Conservation (phyloP, 352 stramenopile species). For the Phytophthora macrochlamydospora region DNA sequence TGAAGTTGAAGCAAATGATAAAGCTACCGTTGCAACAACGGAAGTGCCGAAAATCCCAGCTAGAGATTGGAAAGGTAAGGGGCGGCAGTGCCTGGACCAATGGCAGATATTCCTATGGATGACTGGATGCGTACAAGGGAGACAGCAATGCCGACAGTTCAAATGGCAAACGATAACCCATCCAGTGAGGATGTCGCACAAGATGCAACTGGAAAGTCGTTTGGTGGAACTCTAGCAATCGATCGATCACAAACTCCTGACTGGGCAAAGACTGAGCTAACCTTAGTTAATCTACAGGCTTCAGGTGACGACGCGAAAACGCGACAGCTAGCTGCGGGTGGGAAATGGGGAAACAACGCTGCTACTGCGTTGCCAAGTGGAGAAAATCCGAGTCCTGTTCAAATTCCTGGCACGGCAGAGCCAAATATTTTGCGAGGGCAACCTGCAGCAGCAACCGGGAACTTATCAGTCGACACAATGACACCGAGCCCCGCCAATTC, state of each 20-base stretch:
- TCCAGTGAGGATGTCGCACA: not conserved
- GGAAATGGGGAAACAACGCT: slow-evolving; percentile 25
- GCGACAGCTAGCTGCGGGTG: slow-evolving; percentile 4
- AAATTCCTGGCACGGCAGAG: not conserved
- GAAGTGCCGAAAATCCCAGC: slow-evolving; percentile 22
- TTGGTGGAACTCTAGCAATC: slow-evolving; percentile 29
- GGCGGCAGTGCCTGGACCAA: slow-evolving; percentile 48
- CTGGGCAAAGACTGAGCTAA: slow-evolving; percentile 49
- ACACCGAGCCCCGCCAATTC: slow-evolving; percentile 15
- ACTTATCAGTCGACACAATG: slow-evolving; percentile 37
- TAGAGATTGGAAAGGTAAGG: slow-evolving; percentile 58
- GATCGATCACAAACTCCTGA: slow-evolving; percentile 67
- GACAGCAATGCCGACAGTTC: slow-evolving; percentile 53
- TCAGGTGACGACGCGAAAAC: not conserved
- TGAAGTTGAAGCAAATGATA: not conserved
- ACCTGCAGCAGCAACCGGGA: slow-evolving; percentile 26
- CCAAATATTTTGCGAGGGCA: not conserved
- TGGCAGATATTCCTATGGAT: slow-evolving; percentile 63
- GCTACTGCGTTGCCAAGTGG: slow-evolving; percentile 6
- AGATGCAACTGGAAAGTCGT: slow-evolving; percentile 1
- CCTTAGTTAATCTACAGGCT: slow-evolving; percentile 11
- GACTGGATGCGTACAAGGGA: slow-evolving; percentile 78
- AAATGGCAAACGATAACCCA: slow-evolving; percentile 24
- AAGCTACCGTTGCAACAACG: slow-evolving; percentile 4
- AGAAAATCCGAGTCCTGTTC: not conserved